Base-by-base conservation (phyloP, 208 protist species). In the Angomonas ambiguus region DNA sequence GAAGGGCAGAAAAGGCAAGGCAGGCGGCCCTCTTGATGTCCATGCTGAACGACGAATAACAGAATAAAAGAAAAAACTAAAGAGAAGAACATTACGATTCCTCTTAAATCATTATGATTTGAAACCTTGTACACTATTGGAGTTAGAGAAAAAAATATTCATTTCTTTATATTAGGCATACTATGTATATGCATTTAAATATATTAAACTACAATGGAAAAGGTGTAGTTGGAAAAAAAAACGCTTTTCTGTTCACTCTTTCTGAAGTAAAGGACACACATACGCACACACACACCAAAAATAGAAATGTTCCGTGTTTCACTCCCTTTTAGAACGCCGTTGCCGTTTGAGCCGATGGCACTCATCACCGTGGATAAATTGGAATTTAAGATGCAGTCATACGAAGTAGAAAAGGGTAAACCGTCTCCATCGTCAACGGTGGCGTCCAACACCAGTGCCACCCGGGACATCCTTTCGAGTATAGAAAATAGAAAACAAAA, bases 341-440 rank as follows among this genome's bases (percentile, higher is more conserved):
- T 92, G 38, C 86, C 89, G 4, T 95, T 95, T 81, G 82, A 83
- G 74, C 86, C 89, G 24, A 95, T 95, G 89, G 81, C 89, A 2
- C 77, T 95, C 61, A 84, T 79, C 41, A 90, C 84, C 24, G 74
- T 93, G 13, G 58, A 63, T 4, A 45, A 35, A 45, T 45, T 45
- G 28, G 34, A 63, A 34, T 11, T 16, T 25, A 35, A 45, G 20
- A 45, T 66, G 27, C 11, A 25, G 20, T 10, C 35, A 0, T 62
- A 62, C 30, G 31, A 42, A 22, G 31, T 62, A 11, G 6, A 2
- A 34, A 62, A 42, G 25, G 31, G 8, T 2, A 22, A 35, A 8
- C 13, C 28, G 13, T 24, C n/a, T 62, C 28, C 56, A 18, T 10
- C 51, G 11, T 25, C 49, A 6, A 11, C 49, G 5, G 24, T 18